phyloP scores from a whole-genome alignment of 2,329 filamentous ascomycete species.

The Nothopassalora personata region DNA sequence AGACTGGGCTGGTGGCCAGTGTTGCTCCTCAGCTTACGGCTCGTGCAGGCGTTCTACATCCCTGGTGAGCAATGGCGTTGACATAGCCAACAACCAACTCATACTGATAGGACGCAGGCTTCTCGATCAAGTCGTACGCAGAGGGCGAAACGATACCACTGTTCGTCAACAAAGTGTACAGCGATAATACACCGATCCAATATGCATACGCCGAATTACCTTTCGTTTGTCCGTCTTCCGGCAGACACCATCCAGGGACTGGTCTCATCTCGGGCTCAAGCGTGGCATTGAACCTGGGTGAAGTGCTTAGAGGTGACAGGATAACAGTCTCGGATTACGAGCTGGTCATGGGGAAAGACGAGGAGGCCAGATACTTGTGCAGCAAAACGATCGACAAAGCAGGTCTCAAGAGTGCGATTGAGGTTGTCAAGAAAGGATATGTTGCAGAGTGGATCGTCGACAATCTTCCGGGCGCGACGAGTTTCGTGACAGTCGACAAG shows the following conservation, averaged over 20 bases:
- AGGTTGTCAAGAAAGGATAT: constrained; percentile 73
- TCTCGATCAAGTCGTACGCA: constrained; percentile 74
- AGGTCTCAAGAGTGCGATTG: constrained; percentile 61
- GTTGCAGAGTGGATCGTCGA: constrained; percentile 93
- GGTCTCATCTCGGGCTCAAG: constrained; percentile 70
- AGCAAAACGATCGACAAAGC: constrained; percentile 59
- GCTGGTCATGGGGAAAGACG: constrained; percentile 69
- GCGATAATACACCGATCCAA: constrained; percentile 82
- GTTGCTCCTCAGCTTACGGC: constrained; percentile 44
- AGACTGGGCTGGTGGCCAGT: constrained; percentile 46
- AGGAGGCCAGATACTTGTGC: constrained; percentile 68
- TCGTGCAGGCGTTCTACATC: constrained; percentile 70
- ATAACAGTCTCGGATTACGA: constrained; percentile 82
- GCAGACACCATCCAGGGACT: constrained; percentile 58
- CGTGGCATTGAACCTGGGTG: constrained; percentile 76
- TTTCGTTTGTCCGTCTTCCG: constrained; percentile 77
- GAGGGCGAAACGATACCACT: constrained; percentile 73
- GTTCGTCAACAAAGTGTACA: constrained; percentile 89
- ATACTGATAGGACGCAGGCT: constrained; percentile 50
- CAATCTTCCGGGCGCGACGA: constrained; percentile 82
- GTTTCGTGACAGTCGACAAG: constrained; percentile 81
- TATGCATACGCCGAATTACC: constrained; percentile 86
- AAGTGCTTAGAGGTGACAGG: constrained; percentile 79
- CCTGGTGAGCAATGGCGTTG: constrained; percentile 55
- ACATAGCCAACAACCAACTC: neutral